These are phyloP conservation scores for Aspergillus baeticus DNA, from an alignment of 495 filamentous ascomycete species.

Conservation along the genomic window DNA sequence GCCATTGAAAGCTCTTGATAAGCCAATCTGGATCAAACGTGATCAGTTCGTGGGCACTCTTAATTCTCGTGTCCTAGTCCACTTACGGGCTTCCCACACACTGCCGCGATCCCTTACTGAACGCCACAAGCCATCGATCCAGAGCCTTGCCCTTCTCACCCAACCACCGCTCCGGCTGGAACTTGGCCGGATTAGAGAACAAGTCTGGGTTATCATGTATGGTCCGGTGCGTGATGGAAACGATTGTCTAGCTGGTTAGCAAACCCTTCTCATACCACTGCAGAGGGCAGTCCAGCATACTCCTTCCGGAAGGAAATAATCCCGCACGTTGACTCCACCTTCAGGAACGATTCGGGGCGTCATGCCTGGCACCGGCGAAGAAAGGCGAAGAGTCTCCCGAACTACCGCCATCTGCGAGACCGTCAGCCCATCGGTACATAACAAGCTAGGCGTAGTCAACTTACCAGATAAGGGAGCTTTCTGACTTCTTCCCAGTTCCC, in stretches of 20 bases:
- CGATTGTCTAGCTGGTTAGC: background rate
- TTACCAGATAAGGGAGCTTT: background rate
- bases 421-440: background rate
- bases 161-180: constrained; percentile 4
- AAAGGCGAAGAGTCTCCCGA: background rate
- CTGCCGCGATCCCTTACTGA: background rate
- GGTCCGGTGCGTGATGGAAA: background rate
- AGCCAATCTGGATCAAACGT: background rate
- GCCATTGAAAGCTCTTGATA: background rate
- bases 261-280: background rate
- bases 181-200: background rate
- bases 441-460: background rate
- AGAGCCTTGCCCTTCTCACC: background rate
- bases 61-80: background rate
- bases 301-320: constrained; percentile 3
- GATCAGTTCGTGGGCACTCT: background rate
- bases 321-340: background rate
- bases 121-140: background rate
- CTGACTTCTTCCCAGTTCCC: background rate
- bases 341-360: background rate
- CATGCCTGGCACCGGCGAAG: background rate
- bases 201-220: constrained; percentile 3
- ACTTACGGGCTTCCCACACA: constrained; percentile 7
- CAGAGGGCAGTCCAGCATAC: background rate
- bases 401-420: background rate